Base-by-base conservation (phyloP, 768 basidiomycete genomes). In the Mycena galopus region DNA sequence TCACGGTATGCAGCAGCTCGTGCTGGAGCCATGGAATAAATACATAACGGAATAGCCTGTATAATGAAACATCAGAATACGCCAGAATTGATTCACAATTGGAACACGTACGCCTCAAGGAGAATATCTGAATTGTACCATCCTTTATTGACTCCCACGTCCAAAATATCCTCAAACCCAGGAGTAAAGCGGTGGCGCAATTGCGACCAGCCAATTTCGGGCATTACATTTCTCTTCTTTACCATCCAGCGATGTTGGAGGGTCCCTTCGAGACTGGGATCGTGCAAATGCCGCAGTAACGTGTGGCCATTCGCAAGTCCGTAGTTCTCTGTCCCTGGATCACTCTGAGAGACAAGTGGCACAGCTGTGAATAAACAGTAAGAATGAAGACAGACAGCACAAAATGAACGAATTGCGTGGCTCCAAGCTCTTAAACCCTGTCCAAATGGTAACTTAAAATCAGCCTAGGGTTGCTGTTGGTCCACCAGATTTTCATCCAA, bases 151-250 rank as follows among this genome's bases (percentile, higher is more conserved):
- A n/a, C n/a, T n/a, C n/a, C n/a, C n/a, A n/a, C n/a, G n/a, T 86
- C 78, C 0, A 88, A 71, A 0, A 83, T 65, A 11, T 76, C 68
- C 57, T 88, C 84, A 66, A 85, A 86, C 0, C 84, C 84, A 0
- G 81, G 84, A 0, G 81, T 76, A 55, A 82, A 87, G 0, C 75
- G 70, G 0, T 76, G 67, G 0, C 79, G 78, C 0, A 85, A 61
- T 11, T 80, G 76, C 0, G 82, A 82, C 86, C 86, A 87, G 0
- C 70, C 71, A 7, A 83, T 83, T 60, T 87, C 83, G 0, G 83
- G 81, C 72, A 80, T 82, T 14, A 86, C 77, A 71, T 87, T 86
- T 3, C 78, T 79, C 32, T 82, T 80, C 2, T 66, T 56, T 0
- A 71, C 72, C 78, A 80, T 83, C 76, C 82, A 86, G 0, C 77